Conservation (phyloP, 352 stramenopile species). For the Phytophthora podocarpi region DNA sequence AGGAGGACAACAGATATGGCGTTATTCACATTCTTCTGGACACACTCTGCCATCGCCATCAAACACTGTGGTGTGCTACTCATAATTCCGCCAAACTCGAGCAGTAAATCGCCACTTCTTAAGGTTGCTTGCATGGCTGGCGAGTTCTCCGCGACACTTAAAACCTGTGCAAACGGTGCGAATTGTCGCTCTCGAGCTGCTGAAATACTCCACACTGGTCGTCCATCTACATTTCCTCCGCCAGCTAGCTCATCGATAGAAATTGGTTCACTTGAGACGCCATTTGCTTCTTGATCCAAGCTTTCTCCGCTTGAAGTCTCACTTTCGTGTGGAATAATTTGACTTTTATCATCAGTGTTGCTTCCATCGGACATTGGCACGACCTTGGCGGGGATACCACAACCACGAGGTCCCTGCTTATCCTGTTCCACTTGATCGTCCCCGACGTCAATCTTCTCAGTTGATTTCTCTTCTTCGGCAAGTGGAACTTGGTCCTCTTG, state of each 20-base stretch:
- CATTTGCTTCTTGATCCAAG: background rate
- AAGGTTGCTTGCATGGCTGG: constrained; percentile 57
- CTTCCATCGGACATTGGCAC: background rate
- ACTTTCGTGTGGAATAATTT: background rate
- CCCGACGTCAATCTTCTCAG: background rate
- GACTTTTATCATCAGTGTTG: background rate
- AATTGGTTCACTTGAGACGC: background rate
- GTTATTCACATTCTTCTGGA: constrained; percentile 51
- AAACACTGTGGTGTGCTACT: constrained; percentile 56
- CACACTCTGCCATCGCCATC: constrained; percentile 49
- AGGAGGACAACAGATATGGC: constrained; percentile 44
- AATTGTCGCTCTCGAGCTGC: constrained; percentile 10
- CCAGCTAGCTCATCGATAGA: background rate
- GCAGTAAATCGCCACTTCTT: constrained; percentile 44
- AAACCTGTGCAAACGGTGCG: constrained; percentile 52
- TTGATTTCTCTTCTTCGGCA: background rate
- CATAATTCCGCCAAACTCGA: constrained; percentile 57
- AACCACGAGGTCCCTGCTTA: background rate
- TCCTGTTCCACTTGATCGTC: background rate
- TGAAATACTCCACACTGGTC: constrained; percentile 16
- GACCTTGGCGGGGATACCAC: background rate
- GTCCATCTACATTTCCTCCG: background rate
- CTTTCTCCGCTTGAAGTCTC: background rate
- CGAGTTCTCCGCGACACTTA: constrained; percentile 46
- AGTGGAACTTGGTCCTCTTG: background rate